A percentile compares a stretch with the other conserved stretches of the same genome.
Evolutionary conservation across 2,329 filamentous ascomycete genomes (phyloP).

Genomic region (Fusarium abutilonis): DNA sequence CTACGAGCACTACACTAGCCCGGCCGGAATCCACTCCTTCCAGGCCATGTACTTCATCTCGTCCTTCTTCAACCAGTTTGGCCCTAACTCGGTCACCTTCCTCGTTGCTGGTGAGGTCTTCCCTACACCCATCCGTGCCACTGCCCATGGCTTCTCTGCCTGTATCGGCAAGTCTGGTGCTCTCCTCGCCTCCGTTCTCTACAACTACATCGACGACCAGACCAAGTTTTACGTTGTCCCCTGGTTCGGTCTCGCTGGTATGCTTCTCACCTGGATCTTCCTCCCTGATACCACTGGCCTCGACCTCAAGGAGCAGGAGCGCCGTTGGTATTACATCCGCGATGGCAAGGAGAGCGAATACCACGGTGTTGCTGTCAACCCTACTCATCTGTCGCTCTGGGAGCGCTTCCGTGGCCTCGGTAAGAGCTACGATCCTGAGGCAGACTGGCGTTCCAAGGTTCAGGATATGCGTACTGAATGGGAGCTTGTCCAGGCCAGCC

Average conservation of each 20-base stretch:
- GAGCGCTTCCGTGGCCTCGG: conserved; percentile 81
- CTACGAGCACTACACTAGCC: conserved; percentile 81
- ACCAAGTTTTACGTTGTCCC: conserved; percentile 92
- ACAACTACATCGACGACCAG: conserved; percentile 90
- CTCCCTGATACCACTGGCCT: conserved; percentile 97
- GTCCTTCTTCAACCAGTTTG: conserved; percentile 99
- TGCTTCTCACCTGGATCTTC: conserved; percentile 84
- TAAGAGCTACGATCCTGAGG: conserved; percentile 83
- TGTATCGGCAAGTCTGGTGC: conserved; percentile 90
- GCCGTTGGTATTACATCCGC: conserved; percentile 89
- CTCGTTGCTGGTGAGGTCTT: conserved; percentile 96
- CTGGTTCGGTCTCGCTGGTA: conserved; percentile 92
- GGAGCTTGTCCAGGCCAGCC: conserved; percentile 61
- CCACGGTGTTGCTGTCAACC: conserved; percentile 92
- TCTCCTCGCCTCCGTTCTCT: conserved; percentile 84
- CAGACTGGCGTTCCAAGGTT: conserved; percentile 86
- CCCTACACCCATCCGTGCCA: conserved; percentile 91
- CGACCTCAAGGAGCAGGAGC: conserved; percentile 96
- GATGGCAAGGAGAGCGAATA: conserved; percentile 82
- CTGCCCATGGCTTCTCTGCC: conserved; percentile 94
- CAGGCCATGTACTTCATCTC: conserved; percentile 98
- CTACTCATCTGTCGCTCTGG: conserved; percentile 87
- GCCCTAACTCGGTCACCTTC: conserved; percentile 96
- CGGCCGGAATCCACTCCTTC: conserved; percentile 82
- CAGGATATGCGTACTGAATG: conserved; percentile 78